Evolutionary conservation across 1,284 basidiomycete species (phyloP), one percentile per base, ranked within the genome.

Genomic region (Lignosus rhinocerotis): DNA sequence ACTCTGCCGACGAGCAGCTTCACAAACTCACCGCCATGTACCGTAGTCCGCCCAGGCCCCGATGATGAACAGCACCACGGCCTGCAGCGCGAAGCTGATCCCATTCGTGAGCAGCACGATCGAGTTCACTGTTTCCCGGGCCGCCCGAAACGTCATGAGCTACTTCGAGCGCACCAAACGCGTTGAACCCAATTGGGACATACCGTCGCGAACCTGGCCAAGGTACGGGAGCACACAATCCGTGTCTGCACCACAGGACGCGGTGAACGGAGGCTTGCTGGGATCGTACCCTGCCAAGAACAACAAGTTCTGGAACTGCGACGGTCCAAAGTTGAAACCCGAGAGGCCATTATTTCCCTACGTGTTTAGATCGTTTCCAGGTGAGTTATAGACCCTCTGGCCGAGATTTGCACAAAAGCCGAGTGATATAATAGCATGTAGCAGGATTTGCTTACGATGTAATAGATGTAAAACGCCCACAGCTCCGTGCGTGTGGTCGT

Each of bases 1-100:
- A 43, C 17, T 33, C 39, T 51, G 41, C 43, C 5, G 19, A 41
- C 25, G 33, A 17, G 31, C 42, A 32, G 17, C 21, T n/a, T 3
- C 41, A 16, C 36, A 51, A 17, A 56, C 66, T 19, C 39, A 86
- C 85, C 87, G 82, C 86, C 88, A 92, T 19, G 76, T 74, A 17
- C 90, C 90, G 70, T 90, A 93, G 70, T 92, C 90, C 1, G 89
- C 89, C 82, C 90, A 90, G 7, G 87, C 84, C 6, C 87, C 90
- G 46, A 93, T 80, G 16, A 80, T 64, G 14, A 89, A 72, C 25
- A 92, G 76, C 14, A 91, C 68, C 3, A 80, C 81, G 0, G 87
- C 86, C 70, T 90, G 87, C 32, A 91, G 78, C 0, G 87, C 88
- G 66, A 91, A 91, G 57, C 84, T 83, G 64, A 90, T 86, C 2